Conservation (phyloP, 1,284 basidiomycete species). For the Ganoderma sinense region DNA sequence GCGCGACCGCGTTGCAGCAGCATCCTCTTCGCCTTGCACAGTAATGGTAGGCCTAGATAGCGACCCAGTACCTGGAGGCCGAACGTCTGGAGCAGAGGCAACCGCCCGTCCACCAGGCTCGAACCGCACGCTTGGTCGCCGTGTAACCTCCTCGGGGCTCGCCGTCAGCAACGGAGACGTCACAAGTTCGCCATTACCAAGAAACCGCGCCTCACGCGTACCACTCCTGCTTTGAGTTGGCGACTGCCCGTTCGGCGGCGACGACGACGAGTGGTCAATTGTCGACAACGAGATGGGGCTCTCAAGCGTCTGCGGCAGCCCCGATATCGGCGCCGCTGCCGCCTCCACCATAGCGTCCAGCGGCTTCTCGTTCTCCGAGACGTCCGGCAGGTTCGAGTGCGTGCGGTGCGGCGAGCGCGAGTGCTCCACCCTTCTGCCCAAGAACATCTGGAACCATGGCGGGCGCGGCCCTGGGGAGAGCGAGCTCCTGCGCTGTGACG, state of each 20-base stretch:
- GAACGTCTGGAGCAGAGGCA: slow-evolving; percentile 21
- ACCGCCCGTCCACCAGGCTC: slow-evolving; percentile 13
- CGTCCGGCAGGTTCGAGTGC: slow-evolving; percentile 5
- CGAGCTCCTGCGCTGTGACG: slow-evolving; percentile 16
- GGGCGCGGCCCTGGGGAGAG: slow-evolving; percentile 18
- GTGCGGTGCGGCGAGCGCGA: slow-evolving; percentile 14
- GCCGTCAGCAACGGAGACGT: slow-evolving; percentile 19
- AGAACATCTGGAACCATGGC: slow-evolving; percentile 25
- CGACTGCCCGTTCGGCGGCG: neutral
- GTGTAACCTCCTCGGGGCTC: slow-evolving; percentile 4
- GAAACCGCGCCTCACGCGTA: slow-evolving; percentile 14
- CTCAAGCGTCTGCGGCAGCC: slow-evolving; percentile 17
- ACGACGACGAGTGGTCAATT: neutral
- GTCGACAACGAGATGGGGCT: slow-evolving; percentile 18
- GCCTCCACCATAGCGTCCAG: slow-evolving; percentile 4
- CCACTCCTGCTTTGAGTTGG: slow-evolving; percentile 2
- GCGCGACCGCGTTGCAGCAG: slow-evolving; percentile 20
- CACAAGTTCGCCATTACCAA: slow-evolving; percentile 23
- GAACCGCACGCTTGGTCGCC: slow-evolving; percentile 27
- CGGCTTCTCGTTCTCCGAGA: slow-evolving; percentile 23
- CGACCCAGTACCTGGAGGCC: neutral
- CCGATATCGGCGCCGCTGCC: slow-evolving; percentile 9
- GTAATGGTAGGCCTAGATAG: slow-evolving; percentile 6
- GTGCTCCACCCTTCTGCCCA: slow-evolving; percentile 8
- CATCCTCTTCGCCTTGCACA: slow-evolving; percentile 17